A percentile compares a stretch with the other conserved stretches of the same genome.
These are phyloP conservation scores for Megacollybia marginata DNA, from an alignment of 768 basidiomycete genomes.

Conservation along the genomic window DNA sequence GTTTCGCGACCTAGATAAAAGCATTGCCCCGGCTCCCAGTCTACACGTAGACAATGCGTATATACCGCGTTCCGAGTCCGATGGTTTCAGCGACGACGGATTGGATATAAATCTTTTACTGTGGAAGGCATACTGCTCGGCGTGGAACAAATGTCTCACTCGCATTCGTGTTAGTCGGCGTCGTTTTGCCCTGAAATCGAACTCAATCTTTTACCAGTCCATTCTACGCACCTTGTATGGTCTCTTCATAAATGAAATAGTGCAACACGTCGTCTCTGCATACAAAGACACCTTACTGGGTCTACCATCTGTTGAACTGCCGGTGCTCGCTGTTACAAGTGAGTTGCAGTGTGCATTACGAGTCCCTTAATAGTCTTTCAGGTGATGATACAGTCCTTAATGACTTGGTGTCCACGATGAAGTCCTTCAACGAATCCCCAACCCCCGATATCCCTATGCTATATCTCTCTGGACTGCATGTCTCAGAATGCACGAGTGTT, in stretches of 20 bases:
- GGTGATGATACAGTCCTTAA: neutral
- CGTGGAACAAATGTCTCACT: slow-evolving; percentile 53
- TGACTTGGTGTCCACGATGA: neutral
- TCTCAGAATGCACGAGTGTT: slow-evolving; percentile 43
- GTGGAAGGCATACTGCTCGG: slow-evolving; percentile 43
- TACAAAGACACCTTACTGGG: slow-evolving; percentile 42
- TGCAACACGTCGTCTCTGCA: slow-evolving; percentile 33
- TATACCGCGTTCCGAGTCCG: too few species aligned
- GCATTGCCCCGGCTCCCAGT: neutral
- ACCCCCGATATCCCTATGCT: neutral
- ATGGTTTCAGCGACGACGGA: too few species aligned
- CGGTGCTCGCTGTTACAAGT: slow-evolving; percentile 54
- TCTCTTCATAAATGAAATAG: slow-evolving; percentile 38
- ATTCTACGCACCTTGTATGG: slow-evolving; percentile 41
- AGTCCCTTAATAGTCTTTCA: too few species aligned
- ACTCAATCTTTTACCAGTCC: slow-evolving; percentile 21
- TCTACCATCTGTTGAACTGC: slow-evolving; percentile 54
- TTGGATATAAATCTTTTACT: slow-evolving; percentile 19
- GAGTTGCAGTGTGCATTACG: slow-evolving; percentile 8
- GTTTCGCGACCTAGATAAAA: neutral
- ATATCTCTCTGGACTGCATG: neutral
- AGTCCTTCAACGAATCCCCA: neutral
- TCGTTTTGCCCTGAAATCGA: neutral
- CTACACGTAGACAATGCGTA: neutral
- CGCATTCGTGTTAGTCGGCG: slow-evolving; percentile 41